Conservation (phyloP, 306 rosid species). For the Acacia crassicarpa region DNA sequence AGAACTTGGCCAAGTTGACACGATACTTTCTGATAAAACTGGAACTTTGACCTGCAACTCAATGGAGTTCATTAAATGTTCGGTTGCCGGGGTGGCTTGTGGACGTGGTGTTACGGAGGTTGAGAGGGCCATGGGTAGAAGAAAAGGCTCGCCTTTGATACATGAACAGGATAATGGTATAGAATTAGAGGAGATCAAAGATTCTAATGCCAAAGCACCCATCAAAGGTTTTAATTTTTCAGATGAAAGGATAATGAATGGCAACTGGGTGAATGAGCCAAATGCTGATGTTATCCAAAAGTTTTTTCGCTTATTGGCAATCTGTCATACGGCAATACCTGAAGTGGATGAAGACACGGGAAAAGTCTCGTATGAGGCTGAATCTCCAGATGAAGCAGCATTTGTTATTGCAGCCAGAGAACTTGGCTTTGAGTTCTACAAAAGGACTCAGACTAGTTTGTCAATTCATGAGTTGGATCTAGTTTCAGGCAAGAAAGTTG, state of each 20-base stretch:
- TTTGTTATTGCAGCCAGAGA: conserved; percentile 72
- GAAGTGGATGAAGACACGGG: conserved; percentile 35
- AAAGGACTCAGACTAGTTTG: conserved; percentile 60
- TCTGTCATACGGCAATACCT: conserved; percentile 64
- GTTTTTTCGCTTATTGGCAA: conserved; percentile 58
- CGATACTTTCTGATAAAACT: conserved; percentile 42
- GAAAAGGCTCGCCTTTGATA: conserved; percentile 39
- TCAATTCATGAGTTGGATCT: conserved; percentile 61
- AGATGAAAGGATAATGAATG: conserved; percentile 65
- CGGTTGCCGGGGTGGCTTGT: conserved; percentile 67
- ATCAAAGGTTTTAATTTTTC: conserved; percentile 68
- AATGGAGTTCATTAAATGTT: conserved; percentile 75
- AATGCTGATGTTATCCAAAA: conserved; percentile 47
- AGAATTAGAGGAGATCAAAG: conserved; percentile 20
- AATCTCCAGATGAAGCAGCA: conserved; percentile 85
- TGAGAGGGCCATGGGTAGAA: conserved; percentile 51
- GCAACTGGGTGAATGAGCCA: conserved; percentile 68
- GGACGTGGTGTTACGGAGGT: conserved; percentile 69
- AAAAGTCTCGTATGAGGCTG: conserved; percentile 66
- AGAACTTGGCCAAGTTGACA: conserved; percentile 23
- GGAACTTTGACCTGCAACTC: conserved; percentile 83
- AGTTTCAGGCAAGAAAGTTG: conserved; percentile 47
- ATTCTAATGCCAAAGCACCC: conserved; percentile 24
- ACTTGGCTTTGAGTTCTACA: conserved; percentile 46
- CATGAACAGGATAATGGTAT: conserved; percentile 26